A percentile compares a stretch with the other conserved stretches of the same genome.
These are phyloP conservation scores for Solanum ahanhuiri DNA, from an alignment of 257 asterid species.

Conservation along the genomic window DNA sequence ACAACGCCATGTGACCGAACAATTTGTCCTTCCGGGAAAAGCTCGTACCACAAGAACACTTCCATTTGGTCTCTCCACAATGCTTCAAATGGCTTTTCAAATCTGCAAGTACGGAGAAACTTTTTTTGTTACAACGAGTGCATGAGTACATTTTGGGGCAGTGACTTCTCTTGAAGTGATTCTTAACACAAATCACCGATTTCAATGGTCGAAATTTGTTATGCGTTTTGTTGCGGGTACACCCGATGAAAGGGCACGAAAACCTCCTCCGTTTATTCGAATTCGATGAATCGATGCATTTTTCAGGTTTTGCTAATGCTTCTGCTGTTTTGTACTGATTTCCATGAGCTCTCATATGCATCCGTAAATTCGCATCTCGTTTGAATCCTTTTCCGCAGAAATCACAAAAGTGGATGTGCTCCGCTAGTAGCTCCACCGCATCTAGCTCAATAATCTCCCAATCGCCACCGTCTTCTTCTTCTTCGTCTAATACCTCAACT, in stretches of 20 bases:
- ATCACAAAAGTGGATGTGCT: constrained; percentile 81
- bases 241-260: constrained; percentile 80
- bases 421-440: constrained; percentile 71
- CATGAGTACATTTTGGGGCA: constrained; percentile 70
- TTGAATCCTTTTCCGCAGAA: constrained; percentile 94
- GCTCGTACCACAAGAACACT: constrained; percentile 75
- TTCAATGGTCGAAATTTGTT: constrained; percentile 68
- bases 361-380: constrained; percentile 86
- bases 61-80: constrained; percentile 84
- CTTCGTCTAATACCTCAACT: background rate
- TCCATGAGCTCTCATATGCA: constrained; percentile 98
- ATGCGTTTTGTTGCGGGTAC: constrained; percentile 65
- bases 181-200: constrained; percentile 66
- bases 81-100: constrained; percentile 84
- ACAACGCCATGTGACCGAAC: constrained; percentile 79
- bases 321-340: constrained; percentile 68
- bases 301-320: constrained; percentile 68
- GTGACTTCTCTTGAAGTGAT: constrained; percentile 91
- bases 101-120: constrained; percentile 80
- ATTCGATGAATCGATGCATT: background rate
- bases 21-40: constrained; percentile 88
- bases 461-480: constrained; percentile 13
- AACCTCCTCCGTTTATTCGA: constrained; percentile 31
- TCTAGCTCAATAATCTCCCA: constrained; percentile 65
- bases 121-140: constrained; percentile 60